Base-by-base conservation (phyloP, 495 filamentous ascomycete genomes). In the Baudoinia panamericana region DNA sequence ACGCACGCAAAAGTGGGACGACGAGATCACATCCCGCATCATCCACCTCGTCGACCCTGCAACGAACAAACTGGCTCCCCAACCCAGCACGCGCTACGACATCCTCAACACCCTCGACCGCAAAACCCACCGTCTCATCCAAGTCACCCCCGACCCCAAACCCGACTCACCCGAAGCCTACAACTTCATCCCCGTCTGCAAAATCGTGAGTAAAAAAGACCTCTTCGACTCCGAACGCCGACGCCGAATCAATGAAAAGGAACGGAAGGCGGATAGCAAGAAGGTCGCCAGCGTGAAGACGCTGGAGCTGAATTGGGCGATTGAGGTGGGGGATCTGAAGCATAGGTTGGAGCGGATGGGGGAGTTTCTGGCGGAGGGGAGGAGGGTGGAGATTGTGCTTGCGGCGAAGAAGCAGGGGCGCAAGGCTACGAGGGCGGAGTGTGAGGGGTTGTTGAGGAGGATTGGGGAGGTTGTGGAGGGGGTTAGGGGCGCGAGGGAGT, bases 281-380 rank as follows among this genome's bases (percentile, higher is more conserved):
- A 29, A 49, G 27, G 26, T 19, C 9, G 21, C 36, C 16, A 17
- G 32, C n/a, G 33, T 56, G 5, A 92, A 93, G 64, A 74, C 80
- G 54, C 54, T 93, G 12, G 85, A 93, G 63, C 18, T 93, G 45
- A 84, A 84, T 58, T 93, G 85, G 85, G 74, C 78, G 19, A 85
- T 88, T 47, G 75, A 73, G 39, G 30, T 12, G 3, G 52, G 54
- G 16, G 60, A 63, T 43, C 30, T 63, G 35, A 24, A 27, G 16
- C 60, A 63, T 47, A 39, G 58, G 27, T 25, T 61, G 22, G 38
- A 43, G 23, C 49, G 47, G 38, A 23, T 61, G 23, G 31, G 26
- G 32, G 52, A 54, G 33, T 61, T 61, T 45, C 20, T 63, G 41
- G 43, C 15, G 18, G 48, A 61, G 40, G 60, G 60, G n/a, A 54